phyloP scores from a whole-genome alignment of 192 early-diverging fungal species.

The Allomyces arbusculus region DNA sequence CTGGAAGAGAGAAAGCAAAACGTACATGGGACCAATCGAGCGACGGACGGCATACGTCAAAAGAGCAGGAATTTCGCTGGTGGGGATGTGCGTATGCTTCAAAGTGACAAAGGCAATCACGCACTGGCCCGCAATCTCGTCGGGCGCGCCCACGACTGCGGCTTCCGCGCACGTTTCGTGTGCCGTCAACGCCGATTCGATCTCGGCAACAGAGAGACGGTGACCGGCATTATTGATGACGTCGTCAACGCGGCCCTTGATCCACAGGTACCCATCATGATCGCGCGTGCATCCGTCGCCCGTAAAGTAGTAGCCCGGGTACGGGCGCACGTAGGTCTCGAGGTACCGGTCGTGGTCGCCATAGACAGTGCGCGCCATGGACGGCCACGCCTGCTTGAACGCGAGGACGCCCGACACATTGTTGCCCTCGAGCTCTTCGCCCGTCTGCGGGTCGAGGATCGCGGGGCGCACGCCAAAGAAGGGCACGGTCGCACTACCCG shows the following conservation, averaged over 20 bases:
- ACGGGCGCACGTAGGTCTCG: conserved; percentile 80
- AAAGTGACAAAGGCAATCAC: conserved; percentile 71
- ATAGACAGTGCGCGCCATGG: conserved; percentile 76
- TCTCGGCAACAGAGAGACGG: conserved; percentile 79
- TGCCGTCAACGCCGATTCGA: conserved; percentile 71
- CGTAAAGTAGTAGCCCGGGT: conserved; percentile 84
- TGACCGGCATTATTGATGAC: conserved; percentile 94
- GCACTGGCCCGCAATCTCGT: conserved; percentile 79
- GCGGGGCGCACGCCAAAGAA: conserved; percentile 89
- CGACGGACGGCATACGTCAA: not conserved
- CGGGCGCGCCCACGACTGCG: conserved; percentile 72
- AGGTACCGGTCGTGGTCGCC: conserved; percentile 78
- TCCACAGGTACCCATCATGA: conserved; percentile 88
- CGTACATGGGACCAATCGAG: not conserved
- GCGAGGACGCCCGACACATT: conserved; percentile 80
- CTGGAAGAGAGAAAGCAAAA: no score
- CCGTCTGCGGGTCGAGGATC: conserved; percentile 65
- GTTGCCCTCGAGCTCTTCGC: conserved; percentile 62
- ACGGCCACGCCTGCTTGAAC: conserved; percentile 70
- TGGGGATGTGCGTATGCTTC: conserved; percentile 21
- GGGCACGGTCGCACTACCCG: conserved; percentile 83
- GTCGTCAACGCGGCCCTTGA: conserved; percentile 73
- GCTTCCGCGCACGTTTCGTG: conserved; percentile 69
- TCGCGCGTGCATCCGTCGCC: conserved; percentile 64
- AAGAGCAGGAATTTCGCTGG: not conserved